A percentile compares a stretch with the other conserved stretches of the same genome.
These are phyloP conservation scores for Xylariaceae sp. DNA, from an alignment of 2,329 filamentous ascomycete genomes.

Conservation along the genomic window DNA sequence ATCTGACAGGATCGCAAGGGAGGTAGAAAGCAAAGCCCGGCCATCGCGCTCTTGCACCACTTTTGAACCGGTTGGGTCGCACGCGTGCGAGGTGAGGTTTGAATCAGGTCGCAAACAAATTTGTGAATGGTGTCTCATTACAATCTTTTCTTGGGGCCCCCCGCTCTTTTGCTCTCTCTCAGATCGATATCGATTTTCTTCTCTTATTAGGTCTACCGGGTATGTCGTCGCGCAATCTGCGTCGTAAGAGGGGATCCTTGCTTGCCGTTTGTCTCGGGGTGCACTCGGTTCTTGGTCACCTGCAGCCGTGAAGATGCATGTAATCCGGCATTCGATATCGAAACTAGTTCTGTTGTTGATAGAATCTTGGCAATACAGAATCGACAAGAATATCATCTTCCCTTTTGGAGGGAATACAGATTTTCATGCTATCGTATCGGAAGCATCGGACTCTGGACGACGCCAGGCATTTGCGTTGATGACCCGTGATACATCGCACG, in stretches of 20 bases:
- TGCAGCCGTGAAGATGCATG: not conserved
- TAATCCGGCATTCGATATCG: not conserved
- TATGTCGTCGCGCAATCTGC: constrained; percentile 2
- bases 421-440: no score
- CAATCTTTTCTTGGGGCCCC: not conserved
- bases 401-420: no score
- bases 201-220: no score
- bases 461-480: no score
- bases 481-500: no score
- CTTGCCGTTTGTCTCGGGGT: constrained; percentile 9
- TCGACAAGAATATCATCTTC: no score
- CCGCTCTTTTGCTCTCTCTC: not conserved
- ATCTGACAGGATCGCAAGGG: constrained; percentile 18
- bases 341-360: not conserved
- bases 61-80: constrained; percentile 16
- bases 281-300: constrained; percentile 7
- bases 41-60: constrained; percentile 13
- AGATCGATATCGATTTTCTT: not conserved
- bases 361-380: not conserved
- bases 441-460: no score
- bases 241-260: not conserved
- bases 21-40: constrained; percentile 17
- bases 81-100: constrained; percentile 22
- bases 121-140: constrained; percentile 5
- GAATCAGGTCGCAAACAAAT: constrained; percentile 11